A percentile compares a stretch with the other conserved stretches of the same genome.
Conservation (phyloP, 1,284 basidiomycete species). For the Flammula alnicola region DNA sequence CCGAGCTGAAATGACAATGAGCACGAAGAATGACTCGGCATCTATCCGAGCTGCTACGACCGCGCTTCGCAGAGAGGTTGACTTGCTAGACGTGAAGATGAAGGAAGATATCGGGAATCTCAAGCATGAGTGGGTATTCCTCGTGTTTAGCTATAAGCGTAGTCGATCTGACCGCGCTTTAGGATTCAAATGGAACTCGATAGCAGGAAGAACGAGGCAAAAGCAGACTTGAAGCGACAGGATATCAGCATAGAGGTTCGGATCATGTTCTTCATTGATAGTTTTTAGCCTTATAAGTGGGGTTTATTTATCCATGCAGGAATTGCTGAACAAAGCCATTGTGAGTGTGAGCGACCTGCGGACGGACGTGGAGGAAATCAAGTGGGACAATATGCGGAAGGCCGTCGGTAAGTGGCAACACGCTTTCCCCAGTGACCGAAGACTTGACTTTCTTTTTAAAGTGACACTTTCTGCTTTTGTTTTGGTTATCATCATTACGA, state of each 20-base stretch:
- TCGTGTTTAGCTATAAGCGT: slow-evolving; percentile 7
- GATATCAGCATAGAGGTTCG: slow-evolving; percentile 89
- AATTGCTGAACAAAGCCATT: slow-evolving; percentile 86
- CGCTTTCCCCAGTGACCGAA: not conserved
- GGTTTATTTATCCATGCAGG: slow-evolving; percentile 50
- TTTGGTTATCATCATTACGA: slow-evolving; percentile 64
- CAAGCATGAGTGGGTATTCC: slow-evolving; percentile 82
- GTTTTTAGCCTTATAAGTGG: not conserved
- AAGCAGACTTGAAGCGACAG: slow-evolving; percentile 83
- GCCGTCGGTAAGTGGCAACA: slow-evolving; percentile 69
- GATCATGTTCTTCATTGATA: not conserved
- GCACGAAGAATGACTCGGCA: slow-evolving; percentile 85
- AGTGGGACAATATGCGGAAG: slow-evolving; percentile 90
- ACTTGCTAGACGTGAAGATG: slow-evolving; percentile 87
- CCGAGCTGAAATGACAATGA: slow-evolving; percentile 85
- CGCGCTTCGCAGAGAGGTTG: slow-evolving; percentile 87
- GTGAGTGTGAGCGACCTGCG: slow-evolving; percentile 86
- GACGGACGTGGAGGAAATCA: slow-evolving; percentile 86
- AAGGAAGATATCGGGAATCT: slow-evolving; percentile 90
- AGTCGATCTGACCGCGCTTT: slow-evolving; percentile 6
- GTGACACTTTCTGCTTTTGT: slow-evolving; percentile 69
- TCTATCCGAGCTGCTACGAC: slow-evolving; percentile 77
- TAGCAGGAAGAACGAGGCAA: slow-evolving; percentile 92
- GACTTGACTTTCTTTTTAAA: slow-evolving; percentile 31
- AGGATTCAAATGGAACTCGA: slow-evolving; percentile 97